These are phyloP conservation scores for Globisporangium orthogonon DNA, from an alignment of 352 stramenopile species.

Conservation along the genomic window DNA sequence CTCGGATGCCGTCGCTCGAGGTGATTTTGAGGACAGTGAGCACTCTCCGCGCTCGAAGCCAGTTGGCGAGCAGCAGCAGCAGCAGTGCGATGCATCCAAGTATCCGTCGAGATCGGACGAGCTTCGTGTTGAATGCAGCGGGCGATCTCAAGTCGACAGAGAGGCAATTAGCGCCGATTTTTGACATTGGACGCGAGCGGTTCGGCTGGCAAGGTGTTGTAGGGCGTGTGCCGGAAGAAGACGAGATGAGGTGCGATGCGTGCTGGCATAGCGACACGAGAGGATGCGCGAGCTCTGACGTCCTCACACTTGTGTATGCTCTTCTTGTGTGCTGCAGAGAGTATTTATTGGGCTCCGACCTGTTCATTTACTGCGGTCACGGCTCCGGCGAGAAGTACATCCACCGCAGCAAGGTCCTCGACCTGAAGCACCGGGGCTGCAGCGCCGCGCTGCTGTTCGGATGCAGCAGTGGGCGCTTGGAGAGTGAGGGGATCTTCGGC, in stretches of 20 bases:
- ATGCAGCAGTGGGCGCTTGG: conserved; percentile 94
- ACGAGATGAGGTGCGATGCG: conserved; percentile 41
- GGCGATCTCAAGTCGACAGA: conserved; percentile 68
- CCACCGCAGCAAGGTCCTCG: conserved; percentile 69
- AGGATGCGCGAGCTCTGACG: not conserved
- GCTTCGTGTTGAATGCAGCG: conserved; percentile 69
- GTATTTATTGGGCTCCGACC: conserved; percentile 53
- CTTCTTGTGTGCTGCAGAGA: conserved; percentile 14
- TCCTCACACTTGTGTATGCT: not conserved
- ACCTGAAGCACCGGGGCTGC: conserved; percentile 30
- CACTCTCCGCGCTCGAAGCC: not conserved
- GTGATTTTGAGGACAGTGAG: conserved; percentile 32
- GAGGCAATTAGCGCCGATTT: conserved; percentile 42
- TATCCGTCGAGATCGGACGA: conserved; percentile 28
- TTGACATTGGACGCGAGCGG: conserved; percentile 20
- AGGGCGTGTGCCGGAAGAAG: conserved; percentile 36
- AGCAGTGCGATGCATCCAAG: not conserved
- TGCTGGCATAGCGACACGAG: not conserved
- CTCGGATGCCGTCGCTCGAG: conserved; percentile 72
- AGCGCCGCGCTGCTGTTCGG: conserved; percentile 94
- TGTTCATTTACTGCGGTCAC: conserved; percentile 98
- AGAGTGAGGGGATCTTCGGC: conserved; percentile 86
- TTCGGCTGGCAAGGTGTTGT: conserved; percentile 53
- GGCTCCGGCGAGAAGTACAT: conserved; percentile 93
- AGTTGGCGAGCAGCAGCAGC: too few relatives aligned